phyloP scores from a whole-genome alignment of 2,329 filamentous ascomycete species.

The Penicillium paneum region DNA sequence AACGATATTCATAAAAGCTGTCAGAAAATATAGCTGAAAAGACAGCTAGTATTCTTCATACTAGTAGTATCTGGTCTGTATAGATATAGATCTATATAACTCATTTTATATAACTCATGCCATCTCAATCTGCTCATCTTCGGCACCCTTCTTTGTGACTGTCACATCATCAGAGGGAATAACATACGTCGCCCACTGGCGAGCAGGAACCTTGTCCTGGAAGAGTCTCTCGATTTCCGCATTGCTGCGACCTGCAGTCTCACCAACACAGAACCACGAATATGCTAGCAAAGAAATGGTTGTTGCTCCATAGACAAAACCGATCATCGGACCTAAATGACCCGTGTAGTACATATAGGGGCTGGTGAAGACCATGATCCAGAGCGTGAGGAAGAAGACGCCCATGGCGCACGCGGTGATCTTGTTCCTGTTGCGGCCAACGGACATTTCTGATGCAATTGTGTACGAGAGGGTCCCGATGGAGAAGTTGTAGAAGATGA shows the following conservation, averaged over 20 bases:
- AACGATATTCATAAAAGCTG: too few relatives aligned
- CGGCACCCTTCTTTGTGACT: not conserved
- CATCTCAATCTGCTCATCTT: constrained; percentile 16
- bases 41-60: too few relatives aligned
- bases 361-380: constrained; percentile 34
- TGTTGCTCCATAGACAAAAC: constrained; percentile 35
- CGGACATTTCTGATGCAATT: constrained; percentile 48
- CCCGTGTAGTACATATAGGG: constrained; percentile 38
- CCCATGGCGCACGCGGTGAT: constrained; percentile 46
- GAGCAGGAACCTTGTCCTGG: constrained; percentile 34
- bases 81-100: not conserved
- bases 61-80: too few relatives aligned
- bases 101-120: not conserved
- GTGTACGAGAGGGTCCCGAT: constrained; percentile 45
- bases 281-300: constrained; percentile 28
- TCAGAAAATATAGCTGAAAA: too few relatives aligned
- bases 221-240: constrained; percentile 42
- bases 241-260: constrained; percentile 38
- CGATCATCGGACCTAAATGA: constrained; percentile 33
- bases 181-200: constrained; percentile 31
- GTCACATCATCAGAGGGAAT: constrained; percentile 2
- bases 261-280: constrained; percentile 43
- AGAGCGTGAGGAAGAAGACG: constrained; percentile 40
- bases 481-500: constrained; percentile 48
- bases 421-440: constrained; percentile 50